Evolutionary conservation across 331 rosid genomes (phyloP).

Genomic region (Rhamnella rubrinervis): DNA sequence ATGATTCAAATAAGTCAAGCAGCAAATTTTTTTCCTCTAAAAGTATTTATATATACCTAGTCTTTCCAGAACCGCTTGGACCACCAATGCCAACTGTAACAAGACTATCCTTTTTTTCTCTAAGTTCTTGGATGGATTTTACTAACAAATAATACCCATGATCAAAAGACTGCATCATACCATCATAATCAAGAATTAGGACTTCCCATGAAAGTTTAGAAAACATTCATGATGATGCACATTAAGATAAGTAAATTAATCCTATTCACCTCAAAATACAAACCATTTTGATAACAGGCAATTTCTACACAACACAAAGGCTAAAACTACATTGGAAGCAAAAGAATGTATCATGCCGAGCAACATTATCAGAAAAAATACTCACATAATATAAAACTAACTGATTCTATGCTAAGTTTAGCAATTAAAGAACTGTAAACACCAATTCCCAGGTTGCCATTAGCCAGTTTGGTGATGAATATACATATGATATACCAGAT

Average conservation of each 20-base stretch:
- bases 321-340: not conserved
- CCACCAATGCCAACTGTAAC: conserved; percentile 98
- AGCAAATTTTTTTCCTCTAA: conserved; percentile 19
- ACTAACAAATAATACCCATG: conserved; percentile 92
- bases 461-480: too few species aligned
- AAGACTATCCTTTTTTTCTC: conserved; percentile 84
- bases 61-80: conserved; percentile 97
- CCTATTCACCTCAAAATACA: not conserved
- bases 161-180: conserved; percentile 88
- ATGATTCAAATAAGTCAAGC: conserved; percentile 16
- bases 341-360: not conserved
- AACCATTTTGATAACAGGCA: not conserved
- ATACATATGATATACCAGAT: too few species aligned
- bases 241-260: not conserved
- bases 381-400: too few species aligned
- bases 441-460: too few species aligned
- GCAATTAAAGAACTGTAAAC: too few species aligned
- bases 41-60: conserved; percentile 50
- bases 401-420: too few species aligned
- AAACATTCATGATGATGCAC: conserved; percentile 2
- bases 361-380: not conserved
- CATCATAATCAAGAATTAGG: conserved; percentile 32
- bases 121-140: conserved; percentile 94
- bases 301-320: not conserved
- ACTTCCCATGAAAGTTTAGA: conserved; percentile 16